Evolutionary conservation across 2,329 filamentous ascomycete species (phyloP).

Genomic region (Trichoderma afroharzianum): DNA sequence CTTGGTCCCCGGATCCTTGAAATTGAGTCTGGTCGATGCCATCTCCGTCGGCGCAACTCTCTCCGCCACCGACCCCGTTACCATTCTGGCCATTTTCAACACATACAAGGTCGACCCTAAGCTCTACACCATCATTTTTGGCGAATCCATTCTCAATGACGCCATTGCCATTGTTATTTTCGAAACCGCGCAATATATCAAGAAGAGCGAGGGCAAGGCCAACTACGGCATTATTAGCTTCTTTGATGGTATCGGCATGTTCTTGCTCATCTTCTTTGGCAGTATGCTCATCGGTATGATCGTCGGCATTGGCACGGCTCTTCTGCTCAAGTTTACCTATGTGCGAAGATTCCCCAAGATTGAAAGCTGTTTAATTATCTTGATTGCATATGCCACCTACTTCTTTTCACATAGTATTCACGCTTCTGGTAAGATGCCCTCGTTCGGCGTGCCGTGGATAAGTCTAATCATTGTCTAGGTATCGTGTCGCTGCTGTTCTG

Average conservation of each 20-base stretch:
- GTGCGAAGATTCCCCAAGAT: constrained; percentile 92
- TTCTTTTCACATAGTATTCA: constrained; percentile 96
- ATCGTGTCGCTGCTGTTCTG: constrained; percentile 97
- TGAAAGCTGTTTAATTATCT: constrained; percentile 88
- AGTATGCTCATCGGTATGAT: constrained; percentile 85
- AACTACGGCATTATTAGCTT: constrained; percentile 76
- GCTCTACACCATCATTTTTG: constrained; percentile 97
- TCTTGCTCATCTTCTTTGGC: constrained; percentile 93
- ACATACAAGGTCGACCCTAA: constrained; percentile 99
- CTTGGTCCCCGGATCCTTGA: constrained; percentile 75
- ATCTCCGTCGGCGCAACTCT: constrained; percentile 95
- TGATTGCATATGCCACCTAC: constrained; percentile 95
- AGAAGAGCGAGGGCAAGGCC: constrained; percentile 75
- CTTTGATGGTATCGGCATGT: constrained; percentile 88
- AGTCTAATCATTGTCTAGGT: constrained; percentile 47
- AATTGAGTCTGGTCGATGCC: constrained; percentile 89
- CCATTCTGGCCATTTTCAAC: constrained; percentile 97
- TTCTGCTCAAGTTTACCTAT: constrained; percentile 91
- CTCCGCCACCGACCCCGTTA: constrained; percentile 95
- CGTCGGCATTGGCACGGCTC: constrained; percentile 80
- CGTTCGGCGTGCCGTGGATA: background rate
- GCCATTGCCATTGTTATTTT: constrained; percentile 98
- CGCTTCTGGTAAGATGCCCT: constrained; percentile 73
- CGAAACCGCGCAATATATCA: constrained; percentile 76
- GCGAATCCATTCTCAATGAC: constrained; percentile 96